Percentiles rank a stretch among this genome's conserved stretches.
These are phyloP conservation scores for Linnemannia zychae DNA, from an alignment of 192 early-diverging fungal species.

Conservation along the genomic window DNA sequence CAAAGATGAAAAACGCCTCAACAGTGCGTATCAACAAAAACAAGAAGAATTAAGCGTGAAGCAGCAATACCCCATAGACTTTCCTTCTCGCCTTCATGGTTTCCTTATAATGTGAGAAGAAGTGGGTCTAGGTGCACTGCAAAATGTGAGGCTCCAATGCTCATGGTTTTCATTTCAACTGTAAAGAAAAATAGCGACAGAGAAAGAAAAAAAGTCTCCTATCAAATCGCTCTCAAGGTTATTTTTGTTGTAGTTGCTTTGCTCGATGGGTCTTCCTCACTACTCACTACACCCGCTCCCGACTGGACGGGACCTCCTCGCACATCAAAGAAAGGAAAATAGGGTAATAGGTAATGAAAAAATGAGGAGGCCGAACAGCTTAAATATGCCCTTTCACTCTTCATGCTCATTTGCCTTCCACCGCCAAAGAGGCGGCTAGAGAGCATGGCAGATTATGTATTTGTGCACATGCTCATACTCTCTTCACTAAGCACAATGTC, in stretches of 20 bases:
- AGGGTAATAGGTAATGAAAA: not conserved
- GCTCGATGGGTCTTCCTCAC: not conserved
- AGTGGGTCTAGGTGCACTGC: not conserved
- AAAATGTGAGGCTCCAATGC: not conserved
- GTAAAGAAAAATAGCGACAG: not conserved
- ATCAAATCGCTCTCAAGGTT: slow-evolving; percentile 7
- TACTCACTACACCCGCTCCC: not conserved
- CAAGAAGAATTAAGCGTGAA: too few relatives aligned
- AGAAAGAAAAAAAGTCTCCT: slow-evolving; percentile 9
- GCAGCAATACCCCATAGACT: too few relatives aligned
- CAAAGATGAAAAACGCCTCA: too few relatives aligned
- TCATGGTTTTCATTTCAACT: not conserved
- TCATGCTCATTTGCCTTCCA: not conserved
- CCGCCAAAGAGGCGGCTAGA: not conserved
- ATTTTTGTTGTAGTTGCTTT: not conserved
- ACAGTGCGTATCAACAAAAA: too few relatives aligned
- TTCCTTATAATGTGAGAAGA: not conserved
- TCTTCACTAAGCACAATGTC: not conserved
- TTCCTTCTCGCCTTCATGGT: too few relatives aligned
- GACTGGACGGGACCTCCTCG: not conserved
- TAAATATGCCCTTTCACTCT: not conserved
- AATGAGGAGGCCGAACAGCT: not conserved
- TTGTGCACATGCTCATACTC: not conserved
- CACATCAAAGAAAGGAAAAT: not conserved
- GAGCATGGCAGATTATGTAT: not conserved